phyloP scores from a whole-genome alignment of 768 basidiomycete genomes.

The Mrakia blollopis region DNA sequence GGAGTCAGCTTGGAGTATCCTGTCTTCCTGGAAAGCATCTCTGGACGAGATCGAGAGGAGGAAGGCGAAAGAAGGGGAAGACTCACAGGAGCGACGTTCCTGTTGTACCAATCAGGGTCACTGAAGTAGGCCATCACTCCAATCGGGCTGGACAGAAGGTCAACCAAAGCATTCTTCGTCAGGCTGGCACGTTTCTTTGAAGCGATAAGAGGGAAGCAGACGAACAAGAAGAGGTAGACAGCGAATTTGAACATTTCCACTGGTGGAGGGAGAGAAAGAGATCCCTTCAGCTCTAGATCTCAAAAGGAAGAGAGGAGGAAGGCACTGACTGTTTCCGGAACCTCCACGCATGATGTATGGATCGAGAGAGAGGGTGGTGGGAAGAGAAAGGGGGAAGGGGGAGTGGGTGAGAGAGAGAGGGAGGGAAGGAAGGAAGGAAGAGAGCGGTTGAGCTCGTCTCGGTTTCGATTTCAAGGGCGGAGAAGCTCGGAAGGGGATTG shows the following conservation, averaged over 20 bases:
- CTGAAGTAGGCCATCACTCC: constrained; percentile 10
- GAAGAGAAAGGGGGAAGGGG: too few relatives aligned
- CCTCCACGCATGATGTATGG: background rate
- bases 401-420: background rate
- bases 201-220: background rate
- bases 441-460: background rate
- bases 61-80: background rate
- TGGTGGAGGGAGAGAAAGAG: background rate
- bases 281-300: background rate
- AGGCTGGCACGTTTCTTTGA: background rate
- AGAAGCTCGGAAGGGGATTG: too few relatives aligned
- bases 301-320: too few relatives aligned
- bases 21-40: too few relatives aligned
- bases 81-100: background rate
- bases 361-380: background rate
- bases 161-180: background rate
- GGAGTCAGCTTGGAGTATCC: background rate
- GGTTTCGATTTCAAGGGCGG: too few relatives aligned
- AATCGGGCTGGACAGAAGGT: background rate
- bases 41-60: background rate
- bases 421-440: too few relatives aligned
- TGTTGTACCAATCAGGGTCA: constrained; percentile 11
- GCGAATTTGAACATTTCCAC: constrained; percentile 21
- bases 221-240: constrained; percentile 12
- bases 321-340: too few relatives aligned